Percentiles rank a stretch among this genome's conserved stretches.
Evolutionary conservation across 257 asterid species (phyloP).

Genomic region (Nicotiana undulata): DNA sequence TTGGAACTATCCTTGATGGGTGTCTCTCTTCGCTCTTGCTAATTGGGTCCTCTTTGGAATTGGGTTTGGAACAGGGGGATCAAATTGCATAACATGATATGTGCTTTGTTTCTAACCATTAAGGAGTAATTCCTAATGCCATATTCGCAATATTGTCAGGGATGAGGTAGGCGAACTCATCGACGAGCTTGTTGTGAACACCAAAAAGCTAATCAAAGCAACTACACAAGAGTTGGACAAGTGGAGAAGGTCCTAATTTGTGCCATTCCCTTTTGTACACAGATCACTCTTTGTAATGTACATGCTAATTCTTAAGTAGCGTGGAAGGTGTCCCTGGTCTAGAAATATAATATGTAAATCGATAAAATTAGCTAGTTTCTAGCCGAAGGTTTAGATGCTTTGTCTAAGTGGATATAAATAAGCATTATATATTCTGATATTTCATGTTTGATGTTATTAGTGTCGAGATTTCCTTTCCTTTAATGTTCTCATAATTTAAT

Average conservation of each 20-base stretch:
- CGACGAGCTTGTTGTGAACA: slow-evolving; percentile 25
- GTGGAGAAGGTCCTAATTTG: slow-evolving; percentile 18
- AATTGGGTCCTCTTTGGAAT: not conserved
- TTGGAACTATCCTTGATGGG: not conserved
- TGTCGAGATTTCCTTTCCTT: not conserved
- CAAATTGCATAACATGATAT: not conserved
- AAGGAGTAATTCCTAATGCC: not conserved
- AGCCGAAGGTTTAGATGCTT: not conserved
- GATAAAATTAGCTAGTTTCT: not conserved
- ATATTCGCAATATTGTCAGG: slow-evolving; percentile 11
- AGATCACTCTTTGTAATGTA: not conserved
- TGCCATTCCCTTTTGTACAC: not conserved
- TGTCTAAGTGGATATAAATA: not conserved
- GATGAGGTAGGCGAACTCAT: slow-evolving; percentile 25
- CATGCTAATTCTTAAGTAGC: not conserved
- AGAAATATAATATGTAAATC: not conserved
- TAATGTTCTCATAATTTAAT: not conserved
- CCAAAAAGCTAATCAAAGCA: slow-evolving; percentile 30
- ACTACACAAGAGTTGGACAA: slow-evolving; percentile 40
- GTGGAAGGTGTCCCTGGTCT: not conserved
- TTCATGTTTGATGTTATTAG: not conserved
- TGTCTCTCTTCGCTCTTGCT: not conserved
- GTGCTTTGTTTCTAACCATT: not conserved
- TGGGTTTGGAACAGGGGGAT: not conserved
- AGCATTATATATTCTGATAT: not conserved